Evolutionary conservation across 805 yeast species (phyloP), one percentile per base, ranked within the genome.

Genomic region (Saturnispora galanensis): DNA sequence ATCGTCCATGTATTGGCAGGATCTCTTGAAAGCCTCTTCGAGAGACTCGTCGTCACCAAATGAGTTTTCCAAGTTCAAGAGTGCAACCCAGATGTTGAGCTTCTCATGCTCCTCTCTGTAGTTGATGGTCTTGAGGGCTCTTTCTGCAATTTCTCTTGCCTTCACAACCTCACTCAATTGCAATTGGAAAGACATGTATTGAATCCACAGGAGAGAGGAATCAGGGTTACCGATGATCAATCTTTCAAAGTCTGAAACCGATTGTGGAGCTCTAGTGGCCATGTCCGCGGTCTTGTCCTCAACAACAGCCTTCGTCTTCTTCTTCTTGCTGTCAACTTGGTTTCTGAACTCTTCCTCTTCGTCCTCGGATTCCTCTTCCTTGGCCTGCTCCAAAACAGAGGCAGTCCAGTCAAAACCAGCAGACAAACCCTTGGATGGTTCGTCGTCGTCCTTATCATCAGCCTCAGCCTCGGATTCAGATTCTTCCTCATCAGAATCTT

Each of bases 371-470:
- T 70, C 73, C 18, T 68, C 70, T 15, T 71, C 79, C 47, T 76
- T 79, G 15, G 82, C 85, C 65, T 85, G 94, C 54, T 85, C 95
- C 50, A 88, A 69, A 52, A 86, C 79, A 35, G 85, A 80, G 2
- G 95, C 95, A 38, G 95, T 82, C 98, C 98, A 93, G 63, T 93
- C 96, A 56, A 93, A 93, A 3, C 94, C 94, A 34, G 94, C 81
- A 15, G 88, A 78, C 46, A 93, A 71, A 7, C 95, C 95, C 34
- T 63, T 67, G 5, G 47, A 13, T 54, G 55, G 63, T 3, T 56
- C 63, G 4, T 58, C 63, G 8, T 55, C 54, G 12, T 57, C 62
- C n/a, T 55, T 56, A 1, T 57, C 62, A 56, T 35, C 58, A 10
- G 50, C 54, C 29, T 55, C 53, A 12, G 54, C 43, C 10, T 42